Conservation (phyloP, 192 early-diverging fungal species). For the Spinellus fusiger region DNA sequence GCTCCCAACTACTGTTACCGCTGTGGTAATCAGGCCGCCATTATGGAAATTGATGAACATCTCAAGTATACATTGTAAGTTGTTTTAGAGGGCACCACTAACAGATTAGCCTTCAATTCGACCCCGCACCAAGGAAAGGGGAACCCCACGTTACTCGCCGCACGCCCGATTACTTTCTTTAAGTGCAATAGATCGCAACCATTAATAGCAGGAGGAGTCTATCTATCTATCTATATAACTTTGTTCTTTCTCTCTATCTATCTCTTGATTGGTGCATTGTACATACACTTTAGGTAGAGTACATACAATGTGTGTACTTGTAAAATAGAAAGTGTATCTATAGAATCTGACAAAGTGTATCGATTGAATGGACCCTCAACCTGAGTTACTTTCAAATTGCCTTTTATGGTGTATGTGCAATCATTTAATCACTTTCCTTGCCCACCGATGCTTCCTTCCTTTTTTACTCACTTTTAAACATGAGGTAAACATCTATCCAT, state of each 20-base stretch:
- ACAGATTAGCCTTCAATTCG: slow-evolving; percentile 76
- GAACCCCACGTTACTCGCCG: slow-evolving; percentile 98
- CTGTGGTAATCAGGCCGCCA: slow-evolving; percentile 99
- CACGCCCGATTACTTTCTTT: slow-evolving; percentile 99
- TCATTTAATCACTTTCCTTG: background rate
- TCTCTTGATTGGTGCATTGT: no score
- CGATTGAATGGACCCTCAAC: no score
- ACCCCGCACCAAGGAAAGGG: slow-evolving; percentile 93
- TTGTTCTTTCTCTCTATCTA: no score
- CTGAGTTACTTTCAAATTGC: background rate
- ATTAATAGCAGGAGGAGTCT: no score
- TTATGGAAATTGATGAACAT: slow-evolving; percentile 99
- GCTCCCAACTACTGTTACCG: slow-evolving; percentile 99
- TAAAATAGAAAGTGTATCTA: no score
- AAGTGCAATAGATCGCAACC: slow-evolving; percentile 28
- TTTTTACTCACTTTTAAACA: slow-evolving; percentile 8
- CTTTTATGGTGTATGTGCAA: background rate
- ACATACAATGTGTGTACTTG: no score
- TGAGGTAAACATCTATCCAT: slow-evolving; percentile 26
- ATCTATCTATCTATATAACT: background rate
- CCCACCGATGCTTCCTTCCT: slow-evolving; percentile 8
- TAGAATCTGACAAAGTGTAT: no score
- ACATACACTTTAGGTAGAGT: no score
- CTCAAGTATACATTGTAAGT: slow-evolving; percentile 97
- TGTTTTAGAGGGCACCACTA: background rate